These are phyloP conservation scores for Diplodia sapinea DNA, from an alignment of 2,329 filamentous ascomycete genomes.

Conservation along the genomic window DNA sequence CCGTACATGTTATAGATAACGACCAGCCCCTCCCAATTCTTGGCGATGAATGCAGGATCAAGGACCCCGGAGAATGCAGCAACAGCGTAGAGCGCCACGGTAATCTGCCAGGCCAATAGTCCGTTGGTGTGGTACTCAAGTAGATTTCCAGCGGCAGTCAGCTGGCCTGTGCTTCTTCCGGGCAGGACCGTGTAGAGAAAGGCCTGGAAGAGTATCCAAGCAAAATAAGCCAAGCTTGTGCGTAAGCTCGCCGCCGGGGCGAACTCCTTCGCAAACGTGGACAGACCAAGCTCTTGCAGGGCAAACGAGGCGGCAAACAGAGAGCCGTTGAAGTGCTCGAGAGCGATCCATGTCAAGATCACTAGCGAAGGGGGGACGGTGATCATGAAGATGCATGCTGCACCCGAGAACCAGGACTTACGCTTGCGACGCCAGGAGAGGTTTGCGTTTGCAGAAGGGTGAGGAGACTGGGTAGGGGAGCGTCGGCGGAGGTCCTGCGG, in stretches of 20 bases:
- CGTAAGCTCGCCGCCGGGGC: slow-evolving; percentile 19
- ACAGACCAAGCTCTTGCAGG: slow-evolving; percentile 24
- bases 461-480: slow-evolving; percentile 1
- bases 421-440: slow-evolving; percentile 30
- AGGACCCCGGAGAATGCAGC: slow-evolving; percentile 4
- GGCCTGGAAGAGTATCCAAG: slow-evolving; percentile 30
- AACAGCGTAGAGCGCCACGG: slow-evolving; percentile 6
- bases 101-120: slow-evolving; percentile 24
- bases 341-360: slow-evolving; percentile 29
- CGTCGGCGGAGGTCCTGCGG: slow-evolving; percentile 18
- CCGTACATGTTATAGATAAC: slow-evolving; percentile 28
- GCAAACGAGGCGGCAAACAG: slow-evolving; percentile 15
- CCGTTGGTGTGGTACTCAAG: slow-evolving; percentile 31
- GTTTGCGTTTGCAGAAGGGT: slow-evolving; percentile 15
- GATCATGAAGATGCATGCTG: slow-evolving; percentile 29
- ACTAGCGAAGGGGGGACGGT: slow-evolving; percentile 28
- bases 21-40: slow-evolving; percentile 29
- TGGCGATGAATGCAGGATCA: slow-evolving; percentile 26
- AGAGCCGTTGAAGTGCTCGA: slow-evolving; percentile 29
- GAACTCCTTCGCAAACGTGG: slow-evolving; percentile 15
- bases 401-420: slow-evolving; percentile 26
- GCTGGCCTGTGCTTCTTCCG: slow-evolving; percentile 26
- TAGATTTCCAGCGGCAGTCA: slow-evolving; percentile 29
- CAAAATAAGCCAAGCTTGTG: slow-evolving; percentile 23
- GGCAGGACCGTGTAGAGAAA: slow-evolving; percentile 30